Base-by-base conservation (phyloP, 495 filamentous ascomycete genomes). In the Tuber borchii region DNA sequence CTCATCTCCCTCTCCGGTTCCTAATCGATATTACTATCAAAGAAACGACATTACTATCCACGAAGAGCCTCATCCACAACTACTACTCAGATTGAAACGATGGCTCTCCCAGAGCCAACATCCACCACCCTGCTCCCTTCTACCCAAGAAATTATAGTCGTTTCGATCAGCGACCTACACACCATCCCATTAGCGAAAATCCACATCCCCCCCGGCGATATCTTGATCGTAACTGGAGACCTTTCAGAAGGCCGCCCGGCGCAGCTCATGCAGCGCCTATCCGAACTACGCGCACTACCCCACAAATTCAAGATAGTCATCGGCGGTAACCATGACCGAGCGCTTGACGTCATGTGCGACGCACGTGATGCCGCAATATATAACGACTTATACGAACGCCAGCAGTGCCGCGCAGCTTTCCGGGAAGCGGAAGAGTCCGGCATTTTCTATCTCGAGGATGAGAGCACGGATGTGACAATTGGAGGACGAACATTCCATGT, bases 201-300 rank as follows among this genome's bases (percentile, higher is more conserved):
- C 14, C 85, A 87, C 48, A 84, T 97, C 0, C 93, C 93, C 0
- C 83, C 88, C 39, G 95, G 93, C 40, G 95, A 97, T 79, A 84
- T 97, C 37, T 86, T 97, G 12, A 91, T 97, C 70, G 93, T 97
- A 80, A 91, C 93, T 22, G 95, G 95, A 17, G 95, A 98, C 83
- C 84, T 97, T 73, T 88, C 89, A 71, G 90, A 92, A 75, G 95
- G 95, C 71, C 91, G 88, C 31, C 86, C 87, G 2, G 85, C 86
- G 22, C 90, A 92, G 71, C 91, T 97, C 70, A 91, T 95, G 85
- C 86, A 85, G 44, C 89, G 93, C 77, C 84, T 97, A 61, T 88
- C 94, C 84, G 97, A 93, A 93, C 86, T 97, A 6, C 85, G 84
- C 42, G 86, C 86, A 20, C 87, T 94, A 3, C 91, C 91, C 1